Conservation (phyloP, 192 early-diverging fungal species). For the Entrophospora sp. region DNA sequence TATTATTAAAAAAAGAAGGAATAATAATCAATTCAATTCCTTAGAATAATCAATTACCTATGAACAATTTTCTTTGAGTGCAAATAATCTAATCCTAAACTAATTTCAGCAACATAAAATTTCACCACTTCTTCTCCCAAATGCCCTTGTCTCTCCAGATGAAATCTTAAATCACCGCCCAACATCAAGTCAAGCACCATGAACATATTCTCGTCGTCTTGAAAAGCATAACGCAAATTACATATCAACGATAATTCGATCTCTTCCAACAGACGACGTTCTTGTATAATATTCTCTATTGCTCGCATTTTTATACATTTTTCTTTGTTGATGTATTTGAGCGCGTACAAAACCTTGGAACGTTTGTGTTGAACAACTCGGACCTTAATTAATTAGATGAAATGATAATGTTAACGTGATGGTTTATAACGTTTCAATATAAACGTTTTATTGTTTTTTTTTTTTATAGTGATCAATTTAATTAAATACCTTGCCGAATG, state of each 20-base stretch:
- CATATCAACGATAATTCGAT: conserved; percentile 78
- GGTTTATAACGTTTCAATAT: too few relatives aligned
- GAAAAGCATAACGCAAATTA: conserved; percentile 92
- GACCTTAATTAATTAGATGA: conserved; percentile 36
- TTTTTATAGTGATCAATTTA: background rate
- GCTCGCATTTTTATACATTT: conserved; percentile 82
- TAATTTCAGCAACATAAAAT: conserved; percentile 65
- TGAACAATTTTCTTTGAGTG: conserved; percentile 67
- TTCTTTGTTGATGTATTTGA: conserved; percentile 97
- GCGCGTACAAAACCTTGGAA: conserved; percentile 72
- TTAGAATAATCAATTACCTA: too few relatives aligned
- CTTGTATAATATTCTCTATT: conserved; percentile 83
- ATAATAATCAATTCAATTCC: too few relatives aligned
- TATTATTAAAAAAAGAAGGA: background rate
- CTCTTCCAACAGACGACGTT: conserved; percentile 79
- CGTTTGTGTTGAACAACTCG: conserved; percentile 86
- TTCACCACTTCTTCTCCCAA: conserved; percentile 61
- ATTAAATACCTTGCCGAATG: conserved; percentile 79
- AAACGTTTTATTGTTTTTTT: too few relatives aligned
- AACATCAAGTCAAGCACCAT: conserved; percentile 93
- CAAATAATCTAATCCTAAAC: conserved; percentile 57
- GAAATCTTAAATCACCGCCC: conserved; percentile 90
- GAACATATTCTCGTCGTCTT: conserved; percentile 88
- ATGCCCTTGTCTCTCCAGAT: conserved; percentile 57
- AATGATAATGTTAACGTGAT: conserved; percentile 1